Evolutionary conservation across 2,329 filamentous ascomycete genomes (phyloP), one percentile per base, ranked within the genome.

Genomic region (Neofusicoccum umdonicola): DNA sequence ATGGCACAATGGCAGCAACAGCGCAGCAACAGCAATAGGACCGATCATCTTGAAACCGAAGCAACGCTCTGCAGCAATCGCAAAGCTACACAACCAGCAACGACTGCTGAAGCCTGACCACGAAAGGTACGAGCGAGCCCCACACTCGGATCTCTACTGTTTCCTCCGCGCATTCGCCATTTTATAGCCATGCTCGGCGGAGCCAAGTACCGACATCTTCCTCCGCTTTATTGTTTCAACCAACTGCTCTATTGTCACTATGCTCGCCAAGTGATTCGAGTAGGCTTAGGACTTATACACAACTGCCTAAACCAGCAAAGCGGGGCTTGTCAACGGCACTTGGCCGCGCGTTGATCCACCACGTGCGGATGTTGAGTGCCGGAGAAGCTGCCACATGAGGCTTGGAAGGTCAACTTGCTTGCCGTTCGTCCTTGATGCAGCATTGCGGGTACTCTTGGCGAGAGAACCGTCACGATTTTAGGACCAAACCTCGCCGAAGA

Each of bases 271-370:
- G 56, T 17, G 12, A 22, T 12, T 34, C 5, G 34, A 47, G 56
- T 60, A 13, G 15, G 54, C n/a, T 39, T 37, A 22, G 41, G 41
- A 35, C 27, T n/a, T 60, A 60, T 60, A 47, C 27, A 22, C 42
- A 47, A 60, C 56, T 60, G 42, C 56, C 56, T 60, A 45, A 60
- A 47, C 11, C 1, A 39, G 56, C 27, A 41, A 60, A 47, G 56
- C 31, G 41, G n/a, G 41, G 42, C 42, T 47, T 35, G 56, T 37
- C 42, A 3, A 3, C 17, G 41, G 31, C 8, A 47, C 41, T 60
- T 60, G 31, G 56, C 41, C 31, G n/a, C 15, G 15, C n/a, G 11
- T 12, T 37, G 9, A 37, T 22, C 22, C 22, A 12, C 27, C 9
- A 47, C 41, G 31, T 60, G 37, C 35, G 27, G 19, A 19, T 4